Evolutionary conservation across 2,329 filamentous ascomycete species (phyloP).

Genomic region (Beauveria caledonica): DNA sequence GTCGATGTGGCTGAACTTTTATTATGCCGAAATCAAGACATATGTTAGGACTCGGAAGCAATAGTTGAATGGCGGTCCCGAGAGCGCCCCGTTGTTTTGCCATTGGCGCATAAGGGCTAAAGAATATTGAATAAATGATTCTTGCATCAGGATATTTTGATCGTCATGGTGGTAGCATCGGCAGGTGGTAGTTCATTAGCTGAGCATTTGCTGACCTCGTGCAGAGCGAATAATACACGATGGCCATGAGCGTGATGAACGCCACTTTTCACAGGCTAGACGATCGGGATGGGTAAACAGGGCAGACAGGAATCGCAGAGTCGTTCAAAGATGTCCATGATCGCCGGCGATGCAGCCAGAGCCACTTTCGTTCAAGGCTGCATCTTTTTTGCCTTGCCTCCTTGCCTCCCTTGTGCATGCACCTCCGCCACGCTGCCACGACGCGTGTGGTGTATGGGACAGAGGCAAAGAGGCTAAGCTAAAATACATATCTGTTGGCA

Average conservation of each 20-base stretch:
- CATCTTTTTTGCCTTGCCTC: not conserved
- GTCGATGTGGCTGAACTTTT: slow-evolving; percentile 1
- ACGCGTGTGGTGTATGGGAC: not conserved
- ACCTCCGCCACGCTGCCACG: not conserved
- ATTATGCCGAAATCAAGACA: not conserved
- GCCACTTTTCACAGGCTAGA: not conserved
- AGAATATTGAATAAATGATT: no score
- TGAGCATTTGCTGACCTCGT: not conserved
- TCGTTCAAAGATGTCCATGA: not conserved
- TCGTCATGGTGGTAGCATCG: not conserved
- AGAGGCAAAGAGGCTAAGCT: not conserved
- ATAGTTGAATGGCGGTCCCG: not conserved
- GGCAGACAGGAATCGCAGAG: not conserved
- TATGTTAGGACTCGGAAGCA: not conserved
- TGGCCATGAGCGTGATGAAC: not conserved
- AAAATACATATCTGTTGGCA: not conserved
- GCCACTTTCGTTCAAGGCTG: no score
- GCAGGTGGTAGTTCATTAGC: not conserved
- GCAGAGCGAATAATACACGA: not conserved
- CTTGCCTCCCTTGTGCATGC: not conserved
- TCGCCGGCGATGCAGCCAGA: not conserved
- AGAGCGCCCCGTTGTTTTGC: not conserved
- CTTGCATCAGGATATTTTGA: not conserved
- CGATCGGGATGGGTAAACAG: not conserved
- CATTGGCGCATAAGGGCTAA: no score